These are phyloP conservation scores for Margaritispora aquatica DNA, from an alignment of 495 filamentous ascomycete genomes.

Conservation along the genomic window DNA sequence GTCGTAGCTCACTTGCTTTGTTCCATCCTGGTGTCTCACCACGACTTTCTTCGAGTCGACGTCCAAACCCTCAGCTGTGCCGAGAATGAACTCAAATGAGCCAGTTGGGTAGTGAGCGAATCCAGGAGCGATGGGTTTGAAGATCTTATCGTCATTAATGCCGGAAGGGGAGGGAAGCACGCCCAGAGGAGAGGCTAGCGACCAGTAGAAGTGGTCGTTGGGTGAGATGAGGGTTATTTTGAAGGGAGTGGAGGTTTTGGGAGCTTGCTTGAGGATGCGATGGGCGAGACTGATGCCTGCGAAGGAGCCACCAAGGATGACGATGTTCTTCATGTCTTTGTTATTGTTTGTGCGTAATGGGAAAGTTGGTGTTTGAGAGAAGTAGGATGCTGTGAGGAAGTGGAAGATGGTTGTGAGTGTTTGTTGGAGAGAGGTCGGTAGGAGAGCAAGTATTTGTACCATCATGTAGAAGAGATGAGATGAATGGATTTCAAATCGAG, in stretches of 20 bases:
- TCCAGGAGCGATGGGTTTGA: constrained; percentile 29
- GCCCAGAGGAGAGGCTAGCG: constrained; percentile 28
- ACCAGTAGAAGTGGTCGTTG: constrained; percentile 32
- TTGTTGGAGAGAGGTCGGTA: too few relatives aligned
- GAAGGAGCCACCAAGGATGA: constrained; percentile 29
- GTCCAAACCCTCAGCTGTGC: background rate
- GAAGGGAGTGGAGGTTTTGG: constrained; percentile 21
- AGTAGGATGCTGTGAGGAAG: too few relatives aligned
- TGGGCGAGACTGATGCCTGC: constrained; percentile 17
- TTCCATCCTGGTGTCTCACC: background rate
- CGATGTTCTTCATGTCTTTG: constrained; percentile 23
- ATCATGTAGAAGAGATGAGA: too few relatives aligned
- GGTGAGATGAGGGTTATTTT: constrained; percentile 32
- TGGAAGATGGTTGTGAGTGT: too few relatives aligned
- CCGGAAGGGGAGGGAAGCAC: constrained; percentile 24
- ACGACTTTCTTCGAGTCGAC: background rate
- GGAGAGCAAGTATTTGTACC: too few relatives aligned
- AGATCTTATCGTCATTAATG: constrained; percentile 26
- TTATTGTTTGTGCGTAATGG: too few relatives aligned
- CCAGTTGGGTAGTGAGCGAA: constrained; percentile 44
- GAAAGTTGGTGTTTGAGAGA: too few relatives aligned
- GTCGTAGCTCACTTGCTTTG: constrained; percentile 31
- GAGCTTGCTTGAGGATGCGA: constrained; percentile 16
- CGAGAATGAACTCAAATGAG: constrained; percentile 34
- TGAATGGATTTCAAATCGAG: too few relatives aligned